Percentiles rank a stretch among this genome's conserved stretches.
These are phyloP conservation scores for Filobasidium floriforme DNA, from an alignment of 768 basidiomycete genomes.

Conservation along the genomic window DNA sequence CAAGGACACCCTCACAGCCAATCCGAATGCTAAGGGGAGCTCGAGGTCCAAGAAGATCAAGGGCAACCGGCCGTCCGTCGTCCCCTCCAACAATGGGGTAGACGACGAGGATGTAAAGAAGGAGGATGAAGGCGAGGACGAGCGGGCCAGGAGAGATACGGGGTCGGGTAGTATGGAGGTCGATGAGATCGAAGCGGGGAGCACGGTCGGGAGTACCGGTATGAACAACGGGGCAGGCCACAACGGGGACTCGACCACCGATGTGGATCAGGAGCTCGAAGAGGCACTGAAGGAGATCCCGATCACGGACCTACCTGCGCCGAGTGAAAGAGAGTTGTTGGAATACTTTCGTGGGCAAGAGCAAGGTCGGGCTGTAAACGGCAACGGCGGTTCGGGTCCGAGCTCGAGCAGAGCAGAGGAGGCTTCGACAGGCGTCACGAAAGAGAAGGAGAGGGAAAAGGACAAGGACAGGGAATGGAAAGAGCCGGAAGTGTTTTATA, in stretches of 20 bases:
- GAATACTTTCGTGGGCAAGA: not conserved
- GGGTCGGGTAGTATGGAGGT: not conserved
- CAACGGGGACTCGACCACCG: not conserved
- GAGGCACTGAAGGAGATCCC: not conserved
- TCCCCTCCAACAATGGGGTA: not conserved
- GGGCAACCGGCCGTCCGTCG: not conserved
- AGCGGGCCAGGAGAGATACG: not conserved
- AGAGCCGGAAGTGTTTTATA: conserved; percentile 21
- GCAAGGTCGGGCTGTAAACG: not conserved
- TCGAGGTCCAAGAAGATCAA: not conserved
- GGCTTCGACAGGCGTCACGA: not conserved
- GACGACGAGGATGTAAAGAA: not conserved
- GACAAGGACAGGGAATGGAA: conserved; percentile 9
- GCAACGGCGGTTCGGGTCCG: not conserved
- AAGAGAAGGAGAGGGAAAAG: not conserved
- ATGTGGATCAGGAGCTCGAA: not conserved
- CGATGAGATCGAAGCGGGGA: not conserved
- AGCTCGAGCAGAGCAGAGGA: not conserved
- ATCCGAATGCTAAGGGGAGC: not conserved
- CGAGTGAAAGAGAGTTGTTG: not conserved
- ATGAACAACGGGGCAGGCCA: not conserved
- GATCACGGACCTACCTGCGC: not conserved
- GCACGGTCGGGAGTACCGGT: not conserved
- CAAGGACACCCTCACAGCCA: not conserved
- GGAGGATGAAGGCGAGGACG: not conserved